These are phyloP conservation scores for Coniferiporia sulphurascens DNA, from an alignment of 1,284 basidiomycete genomes.

Conservation along the genomic window DNA sequence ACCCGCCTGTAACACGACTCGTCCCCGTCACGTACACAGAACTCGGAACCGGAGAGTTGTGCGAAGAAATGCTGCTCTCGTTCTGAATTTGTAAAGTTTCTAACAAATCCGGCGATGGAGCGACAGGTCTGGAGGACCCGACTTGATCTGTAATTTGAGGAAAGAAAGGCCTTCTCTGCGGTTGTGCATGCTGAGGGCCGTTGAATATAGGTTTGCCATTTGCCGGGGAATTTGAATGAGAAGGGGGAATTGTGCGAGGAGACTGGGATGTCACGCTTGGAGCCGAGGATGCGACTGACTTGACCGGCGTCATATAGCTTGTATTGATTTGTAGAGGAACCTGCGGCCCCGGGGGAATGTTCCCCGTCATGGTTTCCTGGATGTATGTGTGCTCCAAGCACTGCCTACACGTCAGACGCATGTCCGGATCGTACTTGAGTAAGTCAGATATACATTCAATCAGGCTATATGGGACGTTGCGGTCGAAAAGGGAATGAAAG, in stretches of 20 bases:
- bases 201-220: slow-evolving; percentile 35
- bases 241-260: slow-evolving; percentile 53
- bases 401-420: slow-evolving; percentile 79
- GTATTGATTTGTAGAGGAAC: slow-evolving; percentile 35
- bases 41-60: slow-evolving; percentile 23
- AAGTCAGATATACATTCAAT: slow-evolving; percentile 91
- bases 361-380: slow-evolving; percentile 61
- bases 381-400: slow-evolving; percentile 91
- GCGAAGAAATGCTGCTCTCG: slow-evolving; percentile 28
- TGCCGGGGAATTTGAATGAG: slow-evolving; percentile 49
- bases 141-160: slow-evolving; percentile 29
- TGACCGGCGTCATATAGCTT: slow-evolving; percentile 12
- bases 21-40: slow-evolving; percentile 28
- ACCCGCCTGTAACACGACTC: slow-evolving; percentile 23
- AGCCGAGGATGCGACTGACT: slow-evolving; percentile 22
- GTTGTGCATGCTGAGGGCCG: slow-evolving; percentile 36
- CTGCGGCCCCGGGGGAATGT: slow-evolving; percentile 61
- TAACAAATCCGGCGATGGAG: slow-evolving; percentile 9
- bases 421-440: slow-evolving; percentile 87
- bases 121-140: neutral
- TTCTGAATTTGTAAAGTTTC: slow-evolving; percentile 13
- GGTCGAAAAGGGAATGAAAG: slow-evolving; percentile 77
- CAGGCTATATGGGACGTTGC: slow-evolving; percentile 72
- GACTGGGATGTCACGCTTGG: slow-evolving; percentile 43
- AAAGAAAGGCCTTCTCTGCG: slow-evolving; percentile 53